phyloP scores from a whole-genome alignment of 768 basidiomycete genomes.

The Auricularia heimuer region DNA sequence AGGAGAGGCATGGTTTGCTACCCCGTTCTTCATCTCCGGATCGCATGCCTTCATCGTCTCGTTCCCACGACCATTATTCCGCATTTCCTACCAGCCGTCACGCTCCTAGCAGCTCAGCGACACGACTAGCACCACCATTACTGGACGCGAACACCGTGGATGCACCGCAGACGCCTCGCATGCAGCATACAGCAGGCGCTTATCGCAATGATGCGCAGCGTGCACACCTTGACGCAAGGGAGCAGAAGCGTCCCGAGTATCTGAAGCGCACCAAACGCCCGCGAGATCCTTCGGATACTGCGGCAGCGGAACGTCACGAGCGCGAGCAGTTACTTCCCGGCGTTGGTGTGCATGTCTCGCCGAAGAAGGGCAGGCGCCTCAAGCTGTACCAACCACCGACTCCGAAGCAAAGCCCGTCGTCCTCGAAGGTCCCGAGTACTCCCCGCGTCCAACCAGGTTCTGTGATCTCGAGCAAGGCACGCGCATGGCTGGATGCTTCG shows the following conservation, averaged over 20 bases:
- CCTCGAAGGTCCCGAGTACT: background rate
- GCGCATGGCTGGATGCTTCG: slow-evolving; percentile 20
- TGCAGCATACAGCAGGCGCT: background rate
- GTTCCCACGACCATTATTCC: too few relatives aligned
- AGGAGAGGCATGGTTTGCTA: too few relatives aligned
- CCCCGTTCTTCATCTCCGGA: too few relatives aligned
- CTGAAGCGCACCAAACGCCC: slow-evolving; percentile 49
- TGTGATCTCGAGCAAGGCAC: background rate
- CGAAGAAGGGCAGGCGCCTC: slow-evolving; percentile 60
- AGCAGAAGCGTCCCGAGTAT: slow-evolving; percentile 49
- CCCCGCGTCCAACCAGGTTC: background rate
- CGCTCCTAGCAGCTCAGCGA: too few relatives aligned
- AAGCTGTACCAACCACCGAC: slow-evolving; percentile 48
- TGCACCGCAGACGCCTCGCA: background rate
- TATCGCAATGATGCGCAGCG: background rate
- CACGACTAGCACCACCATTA: too few relatives aligned
- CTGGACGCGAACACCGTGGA: background rate
- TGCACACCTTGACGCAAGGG: background rate
- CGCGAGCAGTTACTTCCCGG: slow-evolving; percentile 19
- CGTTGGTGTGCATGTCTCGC: slow-evolving; percentile 60
- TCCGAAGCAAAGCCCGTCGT: background rate
- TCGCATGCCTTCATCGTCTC: too few relatives aligned
- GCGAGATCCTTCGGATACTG: slow-evolving; percentile 26
- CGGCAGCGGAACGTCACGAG: slow-evolving; percentile 16
- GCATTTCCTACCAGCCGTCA: too few relatives aligned